Conservation (phyloP, 495 filamentous ascomycete species). For the Aspergillus leporis region DNA sequence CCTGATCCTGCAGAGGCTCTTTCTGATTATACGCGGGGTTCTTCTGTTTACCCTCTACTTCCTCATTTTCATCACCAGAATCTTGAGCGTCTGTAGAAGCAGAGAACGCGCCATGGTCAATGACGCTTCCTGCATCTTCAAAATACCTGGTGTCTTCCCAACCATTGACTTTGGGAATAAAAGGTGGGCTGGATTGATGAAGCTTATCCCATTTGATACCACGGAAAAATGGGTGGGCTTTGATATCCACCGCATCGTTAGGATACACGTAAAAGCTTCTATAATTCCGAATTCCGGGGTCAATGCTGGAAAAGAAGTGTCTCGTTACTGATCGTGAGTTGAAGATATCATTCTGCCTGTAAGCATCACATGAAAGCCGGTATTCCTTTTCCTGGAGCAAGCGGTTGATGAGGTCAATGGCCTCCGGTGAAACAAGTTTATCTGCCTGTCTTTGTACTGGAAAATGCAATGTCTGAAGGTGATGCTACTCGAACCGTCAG, state of each 20-base stretch:
- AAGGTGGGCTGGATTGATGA: constrained; percentile 69
- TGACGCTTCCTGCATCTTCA: constrained; percentile 73
- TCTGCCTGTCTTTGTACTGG: constrained; percentile 55
- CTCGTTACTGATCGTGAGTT: constrained; percentile 33
- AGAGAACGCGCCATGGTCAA: constrained; percentile 44
- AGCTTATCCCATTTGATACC: constrained; percentile 67
- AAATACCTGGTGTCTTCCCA: constrained; percentile 89
- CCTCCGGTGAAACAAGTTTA: constrained; percentile 57
- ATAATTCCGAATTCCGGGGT: constrained; percentile 32
- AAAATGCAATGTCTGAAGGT: constrained; percentile 58
- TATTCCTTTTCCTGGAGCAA: constrained; percentile 76
- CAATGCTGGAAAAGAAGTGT: constrained; percentile 35
- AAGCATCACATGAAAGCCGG: constrained; percentile 73
- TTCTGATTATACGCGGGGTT: constrained; percentile 11
- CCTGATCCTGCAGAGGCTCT: constrained; percentile 17
- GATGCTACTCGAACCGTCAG: constrained; percentile 38
- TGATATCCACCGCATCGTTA: constrained; percentile 77
- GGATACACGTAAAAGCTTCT: constrained; percentile 68
- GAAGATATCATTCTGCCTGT: constrained; percentile 61
- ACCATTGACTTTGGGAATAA: constrained; percentile 67
- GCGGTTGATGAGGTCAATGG: constrained; percentile 70
- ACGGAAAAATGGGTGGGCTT: constrained; percentile 71
- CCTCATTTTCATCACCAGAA: constrained; percentile 12
- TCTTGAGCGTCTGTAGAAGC: constrained; percentile 24
- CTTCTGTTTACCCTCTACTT: constrained; percentile 5